Evolutionary conservation across 768 basidiomycete genomes (phyloP), one percentile per base, ranked within the genome.

Genomic region (Fomitopsis pulvina): DNA sequence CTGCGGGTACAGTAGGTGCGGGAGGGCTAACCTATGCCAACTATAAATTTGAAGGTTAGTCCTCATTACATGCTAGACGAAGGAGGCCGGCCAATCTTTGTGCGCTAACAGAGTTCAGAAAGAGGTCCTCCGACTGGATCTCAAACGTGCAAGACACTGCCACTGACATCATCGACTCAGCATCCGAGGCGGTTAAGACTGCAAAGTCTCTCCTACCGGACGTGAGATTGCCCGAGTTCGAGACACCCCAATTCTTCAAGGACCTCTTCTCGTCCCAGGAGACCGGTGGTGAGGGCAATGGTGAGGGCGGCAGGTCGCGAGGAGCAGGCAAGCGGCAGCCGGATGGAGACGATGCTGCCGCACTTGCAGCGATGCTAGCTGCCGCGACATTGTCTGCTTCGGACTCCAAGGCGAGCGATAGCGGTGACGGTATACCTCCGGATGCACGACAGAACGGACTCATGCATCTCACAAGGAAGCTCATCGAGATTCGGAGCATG

Each of bases 401-500:
- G 1, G 85, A 87, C 57, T 70, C 78, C 18, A 76, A 77, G 49
- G 58, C 55, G 0, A 52, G 49, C 18, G 52, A 58, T 24, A 52
- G 66, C 6, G 63, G 65, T 29, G 60, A 63, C 14, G 69, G 74
- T 30, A 62, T 61, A 11, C 47, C 66, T n/a, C 47, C 60, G 40
- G 54, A 69, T 8, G 78, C 81, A 53, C 63, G 71, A 8, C 83
- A 83, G 52, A 92, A 94, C 59, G 90, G 89, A 11, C 76, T 99
- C 40, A 88, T 98, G 84, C 83, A 94, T 57, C 73, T 99, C 49
- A 99, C 96, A 2, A 77, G 78, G 64, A 98, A 95, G 62, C 80
- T 99, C 51, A 99, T 99, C 62, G 94, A 94, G 68, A 96, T 99
- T 60, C 74, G 96, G 50, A 85, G 77, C 53, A 94, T 98, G 77